Evolutionary conservation across 768 basidiomycete species (phyloP), one percentile per base, ranked within the genome.

Genomic region (Lactifluus piperatus): DNA sequence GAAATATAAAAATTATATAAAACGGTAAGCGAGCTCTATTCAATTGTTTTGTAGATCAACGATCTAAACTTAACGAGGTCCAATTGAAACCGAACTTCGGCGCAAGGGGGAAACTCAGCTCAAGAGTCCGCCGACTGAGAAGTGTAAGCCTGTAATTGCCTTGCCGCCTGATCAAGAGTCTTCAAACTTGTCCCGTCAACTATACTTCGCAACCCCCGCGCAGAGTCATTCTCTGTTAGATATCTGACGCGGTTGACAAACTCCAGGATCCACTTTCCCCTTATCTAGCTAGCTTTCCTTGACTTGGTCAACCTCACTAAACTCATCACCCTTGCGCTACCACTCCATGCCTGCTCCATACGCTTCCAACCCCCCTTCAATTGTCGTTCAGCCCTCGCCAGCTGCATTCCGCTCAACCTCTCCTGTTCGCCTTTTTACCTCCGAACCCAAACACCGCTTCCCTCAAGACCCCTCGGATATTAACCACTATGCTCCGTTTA

Each of bases 21-120:
- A 43, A 3, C n/a, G 39, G 39, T 39, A 39, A 39, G 39, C 39
- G 39, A 39, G 4, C 14, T 13, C 36, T 18, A 7, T 4, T 18
- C 5, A 39, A 9, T 39, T 6, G 24, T n/a, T 20, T 32, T 54
- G 53, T 24, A 41, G 56, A 57, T 57, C 56, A 52, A 16, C 45
- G 32, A 58, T 53, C 57, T 27, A 11, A 30, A 18, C 10, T 49
- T 22, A 48, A 48, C 22, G 46, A 47, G 41, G 41, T 5, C 45
- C 13, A 45, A 26, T 27, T 27, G 22, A 7, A 26, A 48, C 56
- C 18, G n/a, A 8, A 36, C 13, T 5, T 27, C 26, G 56, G 56
- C 49, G 39, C 41, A 4, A 3, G 8, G 1, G 49, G 32, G 13
- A 60, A 60, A 61, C 60, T 61, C 60, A 61, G 60, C 49, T 61